Conservation (phyloP, 2,329 filamentous ascomycete genomes). For the Stemphylium lycopersici region DNA sequence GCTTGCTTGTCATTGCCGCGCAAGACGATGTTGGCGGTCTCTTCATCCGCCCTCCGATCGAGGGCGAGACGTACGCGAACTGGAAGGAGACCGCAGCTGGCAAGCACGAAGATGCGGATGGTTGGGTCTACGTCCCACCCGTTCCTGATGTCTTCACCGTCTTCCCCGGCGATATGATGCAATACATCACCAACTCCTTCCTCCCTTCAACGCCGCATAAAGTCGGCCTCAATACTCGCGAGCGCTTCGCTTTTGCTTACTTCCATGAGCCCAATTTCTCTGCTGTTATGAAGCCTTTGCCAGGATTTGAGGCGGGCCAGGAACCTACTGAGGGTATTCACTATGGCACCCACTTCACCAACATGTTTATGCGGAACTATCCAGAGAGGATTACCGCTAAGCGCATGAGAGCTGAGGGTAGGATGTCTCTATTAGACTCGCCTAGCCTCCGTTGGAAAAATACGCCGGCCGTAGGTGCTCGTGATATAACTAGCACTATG, state of each 20-base stretch:
- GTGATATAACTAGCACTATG: neutral
- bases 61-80: conserved; percentile 53
- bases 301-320: conserved; percentile 6
- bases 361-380: conserved; percentile 19
- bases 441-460: conserved; percentile 6
- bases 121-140: conserved; percentile 58
- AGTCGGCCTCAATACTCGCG: conserved; percentile 14
- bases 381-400: conserved; percentile 9
- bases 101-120: conserved; percentile 52
- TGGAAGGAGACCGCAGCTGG: conserved; percentile 56
- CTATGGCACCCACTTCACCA: conserved; percentile 14
- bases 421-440: conserved; percentile 9
- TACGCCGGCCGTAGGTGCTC: neutral
- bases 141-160: conserved; percentile 55
- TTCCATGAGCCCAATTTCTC: conserved; percentile 17
- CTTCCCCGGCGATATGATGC: conserved; percentile 47
- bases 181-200: conserved; percentile 16
- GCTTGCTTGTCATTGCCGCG: conserved; percentile 58
- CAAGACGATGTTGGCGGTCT: conserved; percentile 60
- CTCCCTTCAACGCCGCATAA: conserved; percentile 15
- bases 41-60: conserved; percentile 54
- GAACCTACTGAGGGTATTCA: conserved; percentile 10
- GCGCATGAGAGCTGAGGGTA: conserved; percentile 4
- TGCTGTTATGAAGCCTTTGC: conserved; percentile 11
- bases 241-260: conserved; percentile 16